Evolutionary conservation across 2,329 filamentous ascomycete genomes (phyloP).

Genomic region (Ceratocystis albifundus): DNA sequence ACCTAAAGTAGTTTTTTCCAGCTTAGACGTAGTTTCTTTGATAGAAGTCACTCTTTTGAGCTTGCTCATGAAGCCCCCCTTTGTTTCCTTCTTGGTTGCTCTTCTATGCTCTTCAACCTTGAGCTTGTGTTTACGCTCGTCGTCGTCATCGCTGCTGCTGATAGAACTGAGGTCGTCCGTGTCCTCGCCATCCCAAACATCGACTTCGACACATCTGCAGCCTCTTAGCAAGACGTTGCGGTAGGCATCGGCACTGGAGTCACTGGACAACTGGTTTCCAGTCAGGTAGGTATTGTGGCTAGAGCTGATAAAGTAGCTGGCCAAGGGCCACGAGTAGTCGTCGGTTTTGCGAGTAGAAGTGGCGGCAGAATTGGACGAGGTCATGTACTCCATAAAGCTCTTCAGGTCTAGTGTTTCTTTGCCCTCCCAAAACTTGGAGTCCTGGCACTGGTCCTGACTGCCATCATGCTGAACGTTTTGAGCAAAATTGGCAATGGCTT

Average conservation of each 20-base stretch:
- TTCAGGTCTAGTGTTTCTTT: slow-evolving; percentile 35
- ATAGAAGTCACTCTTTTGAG: slow-evolving; percentile 42
- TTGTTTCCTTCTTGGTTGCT: slow-evolving; percentile 45
- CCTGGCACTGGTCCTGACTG: slow-evolving; percentile 25
- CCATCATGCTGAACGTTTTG: slow-evolving; percentile 37
- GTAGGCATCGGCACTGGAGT: slow-evolving; percentile 80
- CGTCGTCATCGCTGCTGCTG: slow-evolving; percentile 41
- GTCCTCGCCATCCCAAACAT: slow-evolving; percentile 86
- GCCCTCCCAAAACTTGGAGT: slow-evolving; percentile 22
- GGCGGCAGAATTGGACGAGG: slow-evolving; percentile 37
- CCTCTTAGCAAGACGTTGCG: slow-evolving; percentile 71
- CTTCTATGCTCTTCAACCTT: slow-evolving; percentile 35
- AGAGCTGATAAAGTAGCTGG: slow-evolving; percentile 87
- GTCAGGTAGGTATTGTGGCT: slow-evolving; percentile 93
- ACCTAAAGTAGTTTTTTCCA: slow-evolving; percentile 40
- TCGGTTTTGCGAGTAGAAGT: slow-evolving; percentile 33
- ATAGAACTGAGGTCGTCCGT: slow-evolving; percentile 54
- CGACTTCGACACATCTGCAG: slow-evolving; percentile 85
- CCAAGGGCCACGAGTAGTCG: slow-evolving; percentile 63
- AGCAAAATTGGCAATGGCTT: slow-evolving; percentile 38
- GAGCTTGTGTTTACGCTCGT: slow-evolving; percentile 25
- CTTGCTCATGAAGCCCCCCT: slow-evolving; percentile 44
- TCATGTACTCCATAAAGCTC: slow-evolving; percentile 46
- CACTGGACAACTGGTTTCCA: slow-evolving; percentile 76
- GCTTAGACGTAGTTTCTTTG: slow-evolving; percentile 38